These are phyloP conservation scores for Aristolochia fimbriata DNA, from an alignment of 164 flowering plant species.

Conservation along the genomic window DNA sequence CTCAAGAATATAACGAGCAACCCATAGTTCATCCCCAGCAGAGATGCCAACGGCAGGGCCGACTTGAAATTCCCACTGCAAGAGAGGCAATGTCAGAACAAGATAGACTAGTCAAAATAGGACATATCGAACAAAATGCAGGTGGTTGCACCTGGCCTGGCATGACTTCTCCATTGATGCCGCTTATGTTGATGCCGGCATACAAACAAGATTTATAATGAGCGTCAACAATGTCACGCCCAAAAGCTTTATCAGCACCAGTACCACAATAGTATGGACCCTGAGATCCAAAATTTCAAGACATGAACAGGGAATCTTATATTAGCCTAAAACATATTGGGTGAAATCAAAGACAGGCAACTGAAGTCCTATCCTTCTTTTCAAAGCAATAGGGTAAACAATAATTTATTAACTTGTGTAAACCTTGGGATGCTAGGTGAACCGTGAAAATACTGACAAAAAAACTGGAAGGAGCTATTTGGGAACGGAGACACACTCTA, in stretches of 20 bases:
- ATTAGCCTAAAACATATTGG: no score
- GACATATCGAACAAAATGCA: neutral
- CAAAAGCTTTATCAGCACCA: conserved; percentile 29
- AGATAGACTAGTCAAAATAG: neutral
- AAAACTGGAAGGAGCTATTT: no score
- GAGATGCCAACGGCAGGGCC: conserved; percentile 27
- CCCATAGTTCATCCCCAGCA: conserved; percentile 31
- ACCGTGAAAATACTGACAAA: no score
- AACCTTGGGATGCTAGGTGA: no score
- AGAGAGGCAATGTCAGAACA: neutral
- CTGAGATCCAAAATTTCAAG: conserved; percentile 7
- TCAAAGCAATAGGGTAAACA: no score
- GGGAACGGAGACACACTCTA: no score
- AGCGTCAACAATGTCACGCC: conserved; percentile 30
- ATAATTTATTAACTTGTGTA: no score
- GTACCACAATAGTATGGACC: conserved; percentile 35
- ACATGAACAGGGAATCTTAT: no score
- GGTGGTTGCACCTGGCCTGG: conserved; percentile 21
- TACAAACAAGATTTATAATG: conserved; percentile 36
- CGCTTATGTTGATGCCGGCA: conserved; percentile 30
- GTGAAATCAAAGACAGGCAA: no score
- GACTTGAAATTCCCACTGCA: conserved; percentile 30
- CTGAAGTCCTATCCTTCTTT: no score
- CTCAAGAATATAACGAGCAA: conserved; percentile 27
- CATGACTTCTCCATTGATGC: conserved; percentile 35